These are phyloP conservation scores for Tolypocladium cylindrosporum DNA, from an alignment of 2,329 filamentous ascomycete genomes.

Conservation along the genomic window DNA sequence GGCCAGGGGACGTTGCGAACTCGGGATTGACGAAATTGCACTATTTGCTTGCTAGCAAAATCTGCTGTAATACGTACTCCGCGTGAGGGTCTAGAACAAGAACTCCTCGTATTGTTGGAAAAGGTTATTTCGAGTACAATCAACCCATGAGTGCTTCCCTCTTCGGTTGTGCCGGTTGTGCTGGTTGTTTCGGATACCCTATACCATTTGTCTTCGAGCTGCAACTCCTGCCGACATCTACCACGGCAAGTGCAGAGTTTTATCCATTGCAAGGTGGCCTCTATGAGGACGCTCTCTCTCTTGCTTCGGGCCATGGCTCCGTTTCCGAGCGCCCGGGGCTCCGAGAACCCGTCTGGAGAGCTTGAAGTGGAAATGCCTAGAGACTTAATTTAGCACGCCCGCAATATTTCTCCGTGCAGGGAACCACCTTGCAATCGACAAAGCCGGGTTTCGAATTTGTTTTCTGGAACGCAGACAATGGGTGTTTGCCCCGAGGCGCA, in stretches of 20 bases:
- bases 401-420: neutral
- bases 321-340: too few relatives aligned
- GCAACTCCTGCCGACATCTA: too few relatives aligned
- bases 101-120: neutral
- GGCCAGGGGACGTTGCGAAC: neutral
- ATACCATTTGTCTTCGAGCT: too few relatives aligned
- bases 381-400: neutral
- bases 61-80: neutral
- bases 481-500: neutral
- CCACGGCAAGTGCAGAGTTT: too few relatives aligned
- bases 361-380: neutral
- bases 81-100: neutral
- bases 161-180: too few relatives aligned
- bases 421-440: neutral
- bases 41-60: neutral
- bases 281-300: too few relatives aligned
- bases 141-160: too few relatives aligned
- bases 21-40: neutral
- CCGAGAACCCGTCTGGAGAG: neutral
- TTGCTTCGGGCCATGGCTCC: neutral
- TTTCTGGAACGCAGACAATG: neutral
- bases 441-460: neutral
- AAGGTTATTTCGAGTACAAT: neutral
- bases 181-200: too few relatives aligned
- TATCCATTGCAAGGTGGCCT: too few relatives aligned